Conservation (phyloP, 2,329 filamentous ascomycete species). For the Sporothrix phasma region DNA sequence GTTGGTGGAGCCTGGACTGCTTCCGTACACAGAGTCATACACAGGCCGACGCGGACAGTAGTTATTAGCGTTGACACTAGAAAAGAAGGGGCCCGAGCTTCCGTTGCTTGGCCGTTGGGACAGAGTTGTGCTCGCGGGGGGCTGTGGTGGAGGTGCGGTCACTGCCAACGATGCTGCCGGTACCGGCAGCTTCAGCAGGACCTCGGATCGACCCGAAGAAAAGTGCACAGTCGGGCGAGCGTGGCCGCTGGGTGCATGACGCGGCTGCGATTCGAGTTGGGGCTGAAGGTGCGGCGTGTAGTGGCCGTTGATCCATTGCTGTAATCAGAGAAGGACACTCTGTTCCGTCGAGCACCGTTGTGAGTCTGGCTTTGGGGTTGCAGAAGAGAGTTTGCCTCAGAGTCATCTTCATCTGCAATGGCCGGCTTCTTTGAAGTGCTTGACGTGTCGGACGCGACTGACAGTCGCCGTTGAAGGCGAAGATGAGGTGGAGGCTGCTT, state of each 20-base stretch:
- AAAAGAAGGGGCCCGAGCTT: background rate
- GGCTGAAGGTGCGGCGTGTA: background rate
- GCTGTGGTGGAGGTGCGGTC: background rate
- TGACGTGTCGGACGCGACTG: slow-evolving; percentile 8
- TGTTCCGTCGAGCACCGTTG: background rate
- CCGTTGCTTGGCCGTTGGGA: background rate
- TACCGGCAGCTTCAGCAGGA: background rate
- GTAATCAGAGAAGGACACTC: background rate
- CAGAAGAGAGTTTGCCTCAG: background rate
- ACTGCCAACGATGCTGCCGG: background rate
- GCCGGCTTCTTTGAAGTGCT: slow-evolving; percentile 13
- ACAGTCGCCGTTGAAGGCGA: slow-evolving; percentile 8
- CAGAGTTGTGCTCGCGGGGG: background rate
- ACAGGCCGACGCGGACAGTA: background rate
- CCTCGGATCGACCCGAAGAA: background rate
- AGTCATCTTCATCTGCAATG: slow-evolving; percentile 4
- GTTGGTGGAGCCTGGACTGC: background rate
- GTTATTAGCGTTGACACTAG: background rate
- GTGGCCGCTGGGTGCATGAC: slow-evolving; percentile 7
- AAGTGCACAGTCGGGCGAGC: slow-evolving; percentile 2
- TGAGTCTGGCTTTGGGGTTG: background rate
- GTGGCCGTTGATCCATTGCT: background rate
- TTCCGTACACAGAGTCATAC: background rate
- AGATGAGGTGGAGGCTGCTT: slow-evolving; percentile 6
- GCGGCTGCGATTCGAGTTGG: background rate